Percentiles rank a stretch among this genome's conserved stretches.
Evolutionary conservation across 2,329 filamentous ascomycete genomes (phyloP).

Genomic region (Sphaerulina populicola): DNA sequence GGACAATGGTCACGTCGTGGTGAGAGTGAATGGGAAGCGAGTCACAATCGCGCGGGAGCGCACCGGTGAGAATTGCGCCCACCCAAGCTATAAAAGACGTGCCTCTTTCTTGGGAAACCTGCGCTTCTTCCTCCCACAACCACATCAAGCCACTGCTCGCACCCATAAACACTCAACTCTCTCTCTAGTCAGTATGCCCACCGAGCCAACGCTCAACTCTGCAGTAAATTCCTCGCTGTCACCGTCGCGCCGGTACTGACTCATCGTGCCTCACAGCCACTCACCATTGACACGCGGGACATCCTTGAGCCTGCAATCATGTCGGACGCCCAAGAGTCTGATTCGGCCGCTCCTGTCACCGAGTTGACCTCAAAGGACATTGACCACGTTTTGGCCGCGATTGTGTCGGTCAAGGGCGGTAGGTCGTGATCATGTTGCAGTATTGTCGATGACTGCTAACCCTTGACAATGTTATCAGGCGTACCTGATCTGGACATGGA

Average conservation of each 20-base stretch:
- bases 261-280: slow-evolving; percentile 1
- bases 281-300: neutral
- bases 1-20: neutral
- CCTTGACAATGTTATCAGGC: slow-evolving; percentile 7
- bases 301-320: slow-evolving; percentile 4
- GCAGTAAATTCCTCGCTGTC: neutral
- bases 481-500: slow-evolving; percentile 31
- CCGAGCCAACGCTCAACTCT: neutral
- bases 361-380: no score
- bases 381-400: no score
- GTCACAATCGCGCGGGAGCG: neutral
- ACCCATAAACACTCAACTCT: no score
- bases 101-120: neutral
- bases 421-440: neutral
- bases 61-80: neutral
- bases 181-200: neutral
- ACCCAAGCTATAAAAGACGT: neutral
- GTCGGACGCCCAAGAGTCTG: slow-evolving; percentile 9
- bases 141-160: neutral
- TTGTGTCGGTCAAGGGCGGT: slow-evolving; percentile 25
- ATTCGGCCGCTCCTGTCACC: neutral
- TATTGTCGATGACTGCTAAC: neutral
- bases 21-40: neutral
- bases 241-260: neutral
- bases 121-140: slow-evolving; percentile 7